These are phyloP conservation scores for Pleurotus pulmonarius DNA, from an alignment of 768 basidiomycete species.

Conservation along the genomic window DNA sequence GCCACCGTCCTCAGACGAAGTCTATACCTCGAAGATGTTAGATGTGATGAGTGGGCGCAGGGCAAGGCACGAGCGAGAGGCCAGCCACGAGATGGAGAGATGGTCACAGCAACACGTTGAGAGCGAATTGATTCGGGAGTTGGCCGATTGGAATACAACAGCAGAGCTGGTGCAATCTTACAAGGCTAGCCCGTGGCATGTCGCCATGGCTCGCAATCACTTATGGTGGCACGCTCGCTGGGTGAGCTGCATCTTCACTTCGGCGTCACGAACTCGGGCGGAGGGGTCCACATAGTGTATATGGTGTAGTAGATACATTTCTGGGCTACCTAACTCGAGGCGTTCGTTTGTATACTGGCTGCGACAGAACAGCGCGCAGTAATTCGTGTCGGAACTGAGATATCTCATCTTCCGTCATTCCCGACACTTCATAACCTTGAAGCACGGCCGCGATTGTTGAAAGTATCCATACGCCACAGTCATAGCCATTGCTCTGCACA, in stretches of 20 bases:
- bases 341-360: background rate
- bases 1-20: background rate
- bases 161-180: background rate
- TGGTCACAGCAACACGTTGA: background rate
- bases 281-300: no score
- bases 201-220: background rate
- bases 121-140: background rate
- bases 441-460: constrained; percentile 5
- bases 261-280: background rate
- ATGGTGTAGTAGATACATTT: no score
- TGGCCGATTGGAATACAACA: background rate
- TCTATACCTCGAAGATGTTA: background rate
- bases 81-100: background rate
- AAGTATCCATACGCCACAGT: constrained; percentile 9
- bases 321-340: no score
- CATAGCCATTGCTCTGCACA: constrained; percentile 6
- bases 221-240: background rate
- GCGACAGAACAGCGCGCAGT: background rate
- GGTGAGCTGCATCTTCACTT: background rate
- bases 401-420: background rate
- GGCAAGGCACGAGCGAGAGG: background rate
- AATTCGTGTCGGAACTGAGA: background rate
- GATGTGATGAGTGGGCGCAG: constrained; percentile 8
- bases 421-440: background rate
- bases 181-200: background rate